Base-by-base conservation (phyloP, 768 basidiomycete genomes). In the Tricholoma matsutake region DNA sequence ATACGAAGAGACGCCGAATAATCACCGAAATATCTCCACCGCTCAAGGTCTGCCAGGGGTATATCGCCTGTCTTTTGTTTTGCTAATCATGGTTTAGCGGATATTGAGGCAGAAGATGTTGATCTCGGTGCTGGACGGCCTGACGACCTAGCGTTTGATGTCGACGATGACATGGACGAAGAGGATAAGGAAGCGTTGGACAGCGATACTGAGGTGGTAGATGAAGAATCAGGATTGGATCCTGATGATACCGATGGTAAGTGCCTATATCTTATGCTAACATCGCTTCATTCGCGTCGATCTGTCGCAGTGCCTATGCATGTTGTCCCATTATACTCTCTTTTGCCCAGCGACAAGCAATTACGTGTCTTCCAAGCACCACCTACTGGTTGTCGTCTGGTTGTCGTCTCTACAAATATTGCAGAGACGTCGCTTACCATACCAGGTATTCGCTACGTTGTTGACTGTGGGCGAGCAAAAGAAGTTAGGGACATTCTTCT, bases 371-470 rank as follows among this genome's bases (percentile, higher is more conserved):
- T 99, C 70, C 77, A 87, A 61, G 79, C 88, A 1, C 94, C 96
- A 11, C 97, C 97, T 4, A 74, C 79, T 4, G 91, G 88, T 5
- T 77, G 80, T 61, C 91, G 97, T 35, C 81, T 99, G 3, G 95
- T 98, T 13, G 94, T 98, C 14, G 88, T 99, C 5, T 86, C 96
- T 1, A 98, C 96, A 1, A 98, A 98, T 71, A 90, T 98, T 28
- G 96, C 96, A 1, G 96, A 98, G 72, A 98, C 96, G 0, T 97
- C 96, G 6, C 78, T 98, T 32, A 98, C 96, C 0, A 99, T 99
- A 61, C 96, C 96, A 25, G 92, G 92, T 6, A 96, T 99, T 67
- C 90, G 92, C 14, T 99, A 99, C 73, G 96, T 99, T n/a, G 86
- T 99, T 29, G 96, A 99, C 71, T 91, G 91, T 67, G 96, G 96